Conservation (phyloP, 352 stramenopile species). For the Globisporangium lucens region DNA sequence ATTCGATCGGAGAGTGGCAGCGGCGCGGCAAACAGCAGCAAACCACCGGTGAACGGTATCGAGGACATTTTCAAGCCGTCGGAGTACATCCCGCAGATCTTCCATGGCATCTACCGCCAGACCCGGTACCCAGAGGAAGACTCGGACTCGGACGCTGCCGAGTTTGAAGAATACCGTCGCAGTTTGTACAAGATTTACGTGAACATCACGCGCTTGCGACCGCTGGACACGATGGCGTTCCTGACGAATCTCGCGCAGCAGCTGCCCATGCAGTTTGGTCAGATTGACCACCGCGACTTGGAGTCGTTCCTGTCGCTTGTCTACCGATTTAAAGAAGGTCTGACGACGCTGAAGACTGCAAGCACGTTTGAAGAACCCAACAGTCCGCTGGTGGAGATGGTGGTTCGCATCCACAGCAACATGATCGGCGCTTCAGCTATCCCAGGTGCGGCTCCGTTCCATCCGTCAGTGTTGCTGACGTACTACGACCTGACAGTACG, state of each 20-base stretch:
- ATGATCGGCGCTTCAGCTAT: constrained; percentile 42
- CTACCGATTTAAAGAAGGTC: constrained; percentile 82
- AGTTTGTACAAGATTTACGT: constrained; percentile 88
- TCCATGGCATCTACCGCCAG: constrained; percentile 82
- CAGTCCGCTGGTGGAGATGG: constrained; percentile 63
- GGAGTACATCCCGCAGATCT: constrained; percentile 69
- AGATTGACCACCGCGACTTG: constrained; percentile 55
- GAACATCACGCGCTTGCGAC: constrained; percentile 74
- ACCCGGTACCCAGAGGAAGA: constrained; percentile 77
- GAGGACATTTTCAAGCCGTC: constrained; percentile 74
- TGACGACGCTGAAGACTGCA: constrained; percentile 55
- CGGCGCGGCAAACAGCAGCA: constrained; percentile 12
- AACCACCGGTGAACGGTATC: constrained; percentile 17
- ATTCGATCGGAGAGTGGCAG: constrained; percentile 49
- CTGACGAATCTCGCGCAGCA: constrained; percentile 59
- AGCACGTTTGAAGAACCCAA: constrained; percentile 62
- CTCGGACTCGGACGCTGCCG: constrained; percentile 68
- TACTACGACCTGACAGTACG: constrained; percentile 82
- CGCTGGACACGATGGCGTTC: constrained; percentile 67
- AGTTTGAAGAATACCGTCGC: constrained; percentile 83
- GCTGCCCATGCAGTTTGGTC: constrained; percentile 44
- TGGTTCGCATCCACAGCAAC: constrained; percentile 62
- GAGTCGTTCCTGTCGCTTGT: constrained; percentile 83
- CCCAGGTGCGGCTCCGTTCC: constrained; percentile 22
- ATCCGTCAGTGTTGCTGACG: constrained; percentile 61